Conservation (phyloP, 2,329 filamentous ascomycete genomes). For the Elsinoe perseae region DNA sequence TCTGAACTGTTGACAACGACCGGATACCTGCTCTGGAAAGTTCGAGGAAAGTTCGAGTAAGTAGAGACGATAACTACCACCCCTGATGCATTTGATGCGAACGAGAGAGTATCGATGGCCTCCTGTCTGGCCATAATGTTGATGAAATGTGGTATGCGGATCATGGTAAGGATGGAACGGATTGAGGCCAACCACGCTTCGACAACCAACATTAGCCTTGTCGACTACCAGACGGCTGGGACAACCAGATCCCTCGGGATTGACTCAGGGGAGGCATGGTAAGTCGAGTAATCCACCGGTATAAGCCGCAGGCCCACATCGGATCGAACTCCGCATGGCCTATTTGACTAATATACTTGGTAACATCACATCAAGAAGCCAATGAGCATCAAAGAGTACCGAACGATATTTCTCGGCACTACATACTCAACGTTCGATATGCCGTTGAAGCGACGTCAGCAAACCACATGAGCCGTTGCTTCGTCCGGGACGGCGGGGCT, state of each 20-base stretch:
- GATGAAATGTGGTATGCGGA: not conserved
- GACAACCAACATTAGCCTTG: not conserved
- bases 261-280: not conserved
- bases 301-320: not conserved
- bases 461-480: not conserved
- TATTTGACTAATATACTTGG: not conserved
- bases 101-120: not conserved
- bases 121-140: not conserved
- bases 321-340: not conserved
- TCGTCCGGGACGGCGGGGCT: not conserved
- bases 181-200: not conserved
- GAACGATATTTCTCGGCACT: not conserved
- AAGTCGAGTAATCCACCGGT: not conserved
- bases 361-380: not conserved
- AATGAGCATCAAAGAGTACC: not conserved
- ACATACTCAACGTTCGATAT: not conserved
- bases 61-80: not conserved
- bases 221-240: not conserved
- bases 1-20: slow-evolving; percentile 2
- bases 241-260: not conserved
- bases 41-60: not conserved
- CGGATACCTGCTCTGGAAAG: not conserved
- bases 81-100: not conserved
- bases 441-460: not conserved
- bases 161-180: not conserved